phyloP scores from a whole-genome alignment of 306 rosid genomes.

The Corylus heterophylla region DNA sequence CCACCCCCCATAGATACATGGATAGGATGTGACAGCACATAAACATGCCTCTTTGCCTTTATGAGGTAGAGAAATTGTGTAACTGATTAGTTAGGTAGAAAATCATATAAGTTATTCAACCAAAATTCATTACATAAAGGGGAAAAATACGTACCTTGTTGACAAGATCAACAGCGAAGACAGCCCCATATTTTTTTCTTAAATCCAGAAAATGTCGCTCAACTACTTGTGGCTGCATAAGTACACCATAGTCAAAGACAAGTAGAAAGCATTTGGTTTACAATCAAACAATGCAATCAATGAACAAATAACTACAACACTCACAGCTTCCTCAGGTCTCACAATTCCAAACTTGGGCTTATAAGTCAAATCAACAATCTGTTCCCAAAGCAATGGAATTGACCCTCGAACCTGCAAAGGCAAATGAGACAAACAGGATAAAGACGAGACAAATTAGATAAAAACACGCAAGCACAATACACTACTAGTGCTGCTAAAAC shows the following conservation, averaged over 20 bases:
- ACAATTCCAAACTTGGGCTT: conserved; percentile 84
- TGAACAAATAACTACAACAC: conserved; percentile 37
- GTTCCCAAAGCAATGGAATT: conserved; percentile 90
- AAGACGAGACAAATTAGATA: conserved; percentile 14
- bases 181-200: conserved; percentile 92
- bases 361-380: conserved; percentile 89
- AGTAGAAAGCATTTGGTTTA: conserved; percentile 9
- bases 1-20: neutral
- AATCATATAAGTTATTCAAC: conserved; percentile 2
- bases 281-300: conserved; percentile 27
- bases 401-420: conserved; percentile 86
- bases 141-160: conserved; percentile 60
- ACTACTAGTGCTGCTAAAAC: neutral
- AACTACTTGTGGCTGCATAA: conserved; percentile 68
- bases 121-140: conserved; percentile 11
- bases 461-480: conserved; percentile 11
- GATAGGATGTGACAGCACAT: conserved; percentile 5
- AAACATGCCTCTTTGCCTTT: conserved; percentile 12
- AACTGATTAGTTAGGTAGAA: conserved; percentile 21
- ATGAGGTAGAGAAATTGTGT: conserved; percentile 14
- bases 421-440: conserved; percentile 16
- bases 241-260: conserved; percentile 38
- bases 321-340: conserved; percentile 81
- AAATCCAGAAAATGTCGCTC: conserved; percentile 93
- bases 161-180: conserved; percentile 84